Conservation (phyloP, 2,329 filamentous ascomycete genomes). For the Nigrograna mackinnonii region DNA sequence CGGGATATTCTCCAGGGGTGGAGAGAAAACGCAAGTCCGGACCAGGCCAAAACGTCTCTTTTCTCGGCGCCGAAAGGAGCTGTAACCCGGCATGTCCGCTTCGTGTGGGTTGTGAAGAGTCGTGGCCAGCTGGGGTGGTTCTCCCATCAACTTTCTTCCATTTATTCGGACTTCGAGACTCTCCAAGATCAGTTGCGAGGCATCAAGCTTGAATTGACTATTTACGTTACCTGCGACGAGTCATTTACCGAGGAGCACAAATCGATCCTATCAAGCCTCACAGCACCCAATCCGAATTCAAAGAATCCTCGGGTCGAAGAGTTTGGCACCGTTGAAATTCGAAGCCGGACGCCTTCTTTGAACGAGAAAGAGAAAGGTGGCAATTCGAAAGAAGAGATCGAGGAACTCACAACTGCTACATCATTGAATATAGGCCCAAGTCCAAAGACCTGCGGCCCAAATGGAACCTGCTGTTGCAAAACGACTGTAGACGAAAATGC, state of each 20-base stretch:
- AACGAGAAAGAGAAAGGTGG: constrained; percentile 17
- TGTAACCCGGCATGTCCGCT: constrained; percentile 55
- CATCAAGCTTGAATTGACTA: constrained; percentile 53
- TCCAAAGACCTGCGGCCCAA: constrained; percentile 28
- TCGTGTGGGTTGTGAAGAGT: constrained; percentile 64
- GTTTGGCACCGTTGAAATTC: constrained; percentile 23
- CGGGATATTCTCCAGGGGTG: constrained; percentile 58
- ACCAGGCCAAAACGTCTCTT: constrained; percentile 10
- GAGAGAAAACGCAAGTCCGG: constrained; percentile 31
- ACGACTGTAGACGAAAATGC: constrained; percentile 44
- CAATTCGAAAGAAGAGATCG: constrained; percentile 27
- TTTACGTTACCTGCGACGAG: constrained; percentile 61
- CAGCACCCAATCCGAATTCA: constrained; percentile 16
- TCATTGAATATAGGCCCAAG: constrained; percentile 12
- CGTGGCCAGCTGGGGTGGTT: constrained; percentile 58
- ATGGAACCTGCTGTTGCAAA: constrained; percentile 54
- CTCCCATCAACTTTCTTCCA: constrained; percentile 50
- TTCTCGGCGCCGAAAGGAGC: constrained; percentile 26
- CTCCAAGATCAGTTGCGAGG: constrained; percentile 40
- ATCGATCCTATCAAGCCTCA: constrained; percentile 25
- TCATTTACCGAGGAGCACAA: constrained; percentile 48
- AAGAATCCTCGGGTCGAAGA: constrained; percentile 3
- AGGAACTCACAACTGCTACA: constrained; percentile 16
- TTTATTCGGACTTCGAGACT: constrained; percentile 46
- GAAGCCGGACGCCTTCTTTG: constrained; percentile 14